A percentile compares a stretch with the other conserved stretches of the same genome.
These are phyloP conservation scores for Nakazawaea molendinolei DNA, from an alignment of 805 yeast species.

Conservation along the genomic window DNA sequence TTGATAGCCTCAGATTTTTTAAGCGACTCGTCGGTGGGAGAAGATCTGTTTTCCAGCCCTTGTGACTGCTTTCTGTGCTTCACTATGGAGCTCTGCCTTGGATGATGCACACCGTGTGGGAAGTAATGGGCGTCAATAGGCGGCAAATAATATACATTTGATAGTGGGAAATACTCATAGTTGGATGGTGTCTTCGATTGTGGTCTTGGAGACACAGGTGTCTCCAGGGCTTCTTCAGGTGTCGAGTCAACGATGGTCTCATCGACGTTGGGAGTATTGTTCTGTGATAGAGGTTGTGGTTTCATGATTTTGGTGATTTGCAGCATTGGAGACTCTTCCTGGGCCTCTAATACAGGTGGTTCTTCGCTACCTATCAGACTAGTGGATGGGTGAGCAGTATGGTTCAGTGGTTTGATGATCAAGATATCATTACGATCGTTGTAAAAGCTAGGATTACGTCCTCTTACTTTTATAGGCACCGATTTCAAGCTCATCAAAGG, in stretches of 20 bases:
- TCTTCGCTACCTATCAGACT: too few relatives aligned
- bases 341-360: too few relatives aligned
- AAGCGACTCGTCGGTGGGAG: neutral
- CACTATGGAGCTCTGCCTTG: conserved; percentile 11
- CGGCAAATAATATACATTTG: conserved; percentile 39
- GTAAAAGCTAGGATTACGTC: conserved; percentile 57
- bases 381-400: neutral
- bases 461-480: conserved; percentile 49
- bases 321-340: too few relatives aligned
- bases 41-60: neutral
- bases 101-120: conserved; percentile 39
- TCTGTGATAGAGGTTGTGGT: too few relatives aligned
- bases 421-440: conserved; percentile 43
- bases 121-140: conserved; percentile 42
- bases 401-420: conserved; percentile 20
- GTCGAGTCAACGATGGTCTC: too few relatives aligned
- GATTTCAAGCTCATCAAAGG: conserved; percentile 17
- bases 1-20: neutral
- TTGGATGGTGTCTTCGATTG: conserved; percentile 7
- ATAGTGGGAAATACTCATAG: conserved; percentile 38
- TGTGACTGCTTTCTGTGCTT: conserved; percentile 7
- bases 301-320: too few relatives aligned
- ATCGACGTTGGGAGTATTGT: too few relatives aligned
- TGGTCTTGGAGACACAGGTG: neutral
- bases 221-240: neutral